Base-by-base conservation (phyloP, 345 rosid genomes). In the Atalantia buxifolia region DNA sequence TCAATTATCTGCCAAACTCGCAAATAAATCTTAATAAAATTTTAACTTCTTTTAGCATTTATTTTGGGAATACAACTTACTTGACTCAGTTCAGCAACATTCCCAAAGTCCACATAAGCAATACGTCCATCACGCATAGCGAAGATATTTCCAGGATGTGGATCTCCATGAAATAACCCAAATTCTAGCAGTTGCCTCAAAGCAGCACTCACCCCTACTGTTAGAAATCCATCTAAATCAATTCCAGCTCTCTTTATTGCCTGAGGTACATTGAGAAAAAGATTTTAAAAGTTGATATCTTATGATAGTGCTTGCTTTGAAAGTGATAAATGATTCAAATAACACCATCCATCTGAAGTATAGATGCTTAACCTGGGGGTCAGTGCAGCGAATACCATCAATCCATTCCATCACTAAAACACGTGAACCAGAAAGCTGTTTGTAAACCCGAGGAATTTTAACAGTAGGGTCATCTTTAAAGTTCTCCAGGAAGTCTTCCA, bases 401-500 rank as follows among this genome's bases (percentile, higher is more conserved):
- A 95, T 95, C 99, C 99, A 95, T 78, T 95, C 99, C 99, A 95
- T 95, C 62, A 93, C 99, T 73, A 95, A 76, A 89, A 93, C 98
- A 80, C 96, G 94, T 38, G 96, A 86, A 73, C 99, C 99, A 75
- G 90, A 93, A 78, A 93, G 97, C 74, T 86, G 80, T 84, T 80
- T 93, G 86, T 95, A 93, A 81, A 91, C 99, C 69, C 79, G 82
- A 77, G 99, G 99, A 84, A 95, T 95, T 86, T 95, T 95, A 74
- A 95, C 99, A 40, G 97, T 90, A 21, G 97, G 98, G 81, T 95
- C 99, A 80, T 86, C 88, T 89, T 90, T 90, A 86, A 95, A 95
- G 88, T 95, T 95, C 87, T 90, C 98, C 74, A 93, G 72, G 76
- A 95, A 95, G 82, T 95, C 99, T 84, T 95, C 99, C 76, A 93